Conservation (phyloP, 768 basidiomycete species). For the Suillus subaureus region DNA sequence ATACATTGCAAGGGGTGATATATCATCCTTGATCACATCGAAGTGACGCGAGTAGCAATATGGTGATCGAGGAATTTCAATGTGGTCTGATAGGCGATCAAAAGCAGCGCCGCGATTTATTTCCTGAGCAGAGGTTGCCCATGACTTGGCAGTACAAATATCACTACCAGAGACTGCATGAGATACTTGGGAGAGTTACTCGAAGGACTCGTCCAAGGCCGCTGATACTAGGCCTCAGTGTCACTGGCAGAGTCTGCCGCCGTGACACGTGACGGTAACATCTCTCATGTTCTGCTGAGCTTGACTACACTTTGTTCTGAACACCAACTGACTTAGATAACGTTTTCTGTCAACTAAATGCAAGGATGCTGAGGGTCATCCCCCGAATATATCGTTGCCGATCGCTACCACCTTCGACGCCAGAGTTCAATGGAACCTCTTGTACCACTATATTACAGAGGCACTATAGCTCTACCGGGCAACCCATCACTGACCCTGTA, state of each 20-base stretch:
- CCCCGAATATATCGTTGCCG: background rate
- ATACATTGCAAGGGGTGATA: background rate
- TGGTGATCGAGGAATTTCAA: conserved; percentile 26
- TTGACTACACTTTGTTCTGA: background rate
- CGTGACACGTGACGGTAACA: background rate
- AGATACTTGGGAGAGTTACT: background rate
- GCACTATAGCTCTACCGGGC: background rate
- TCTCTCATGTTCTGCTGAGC: background rate
- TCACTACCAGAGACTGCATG: conserved; percentile 10
- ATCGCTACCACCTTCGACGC: background rate
- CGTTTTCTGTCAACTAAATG: background rate
- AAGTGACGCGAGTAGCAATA: conserved; percentile 8
- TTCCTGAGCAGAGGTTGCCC: conserved; percentile 15
- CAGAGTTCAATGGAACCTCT: conserved; percentile 3
- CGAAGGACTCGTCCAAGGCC: background rate
- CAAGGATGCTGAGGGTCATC: background rate
- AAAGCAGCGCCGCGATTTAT: conserved; percentile 27
- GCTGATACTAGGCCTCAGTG: no score
- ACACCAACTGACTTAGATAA: background rate
- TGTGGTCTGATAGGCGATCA: conserved; percentile 27
- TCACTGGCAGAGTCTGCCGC: no score
- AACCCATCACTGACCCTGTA: conserved; percentile 11
- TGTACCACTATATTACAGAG: background rate
- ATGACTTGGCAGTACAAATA: conserved; percentile 13
- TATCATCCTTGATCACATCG: background rate